phyloP scores from a whole-genome alignment of 2,329 filamentous ascomycete species.

The Aureobasidium sp. region DNA sequence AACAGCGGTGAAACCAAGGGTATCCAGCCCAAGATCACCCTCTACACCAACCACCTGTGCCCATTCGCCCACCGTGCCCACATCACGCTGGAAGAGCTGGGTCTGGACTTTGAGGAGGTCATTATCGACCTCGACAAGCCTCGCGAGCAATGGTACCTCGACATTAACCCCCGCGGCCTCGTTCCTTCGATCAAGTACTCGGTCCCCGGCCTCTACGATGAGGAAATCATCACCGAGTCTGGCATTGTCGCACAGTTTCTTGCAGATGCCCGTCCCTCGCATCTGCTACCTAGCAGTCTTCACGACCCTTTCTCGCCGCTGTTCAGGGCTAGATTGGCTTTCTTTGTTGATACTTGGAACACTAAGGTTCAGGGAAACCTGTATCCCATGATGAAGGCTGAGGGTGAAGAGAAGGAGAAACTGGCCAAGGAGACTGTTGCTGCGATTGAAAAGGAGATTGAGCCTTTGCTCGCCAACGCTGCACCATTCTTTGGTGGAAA shows the following conservation, averaged over 20 bases:
- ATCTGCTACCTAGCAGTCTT: conserved; percentile 53
- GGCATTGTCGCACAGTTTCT: conserved; percentile 66
- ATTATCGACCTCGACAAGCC: conserved; percentile 62
- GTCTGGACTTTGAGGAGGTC: conserved; percentile 33
- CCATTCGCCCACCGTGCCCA: conserved; percentile 67
- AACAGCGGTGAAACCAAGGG: conserved; percentile 23
- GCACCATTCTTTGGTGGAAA: conserved; percentile 41
- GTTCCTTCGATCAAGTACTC: conserved; percentile 65
- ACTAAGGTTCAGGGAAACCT: conserved; percentile 51
- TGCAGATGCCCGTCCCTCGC: conserved; percentile 61
- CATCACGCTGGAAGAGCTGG: conserved; percentile 28
- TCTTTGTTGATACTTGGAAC: conserved; percentile 66
- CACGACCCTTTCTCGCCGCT: conserved; percentile 50
- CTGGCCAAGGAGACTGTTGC: conserved; percentile 47
- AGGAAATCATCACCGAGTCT: conserved; percentile 65
- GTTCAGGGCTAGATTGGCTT: conserved; percentile 57
- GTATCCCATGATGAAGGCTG: conserved; percentile 43
- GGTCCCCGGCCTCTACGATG: conserved; percentile 34
- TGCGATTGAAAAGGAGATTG: conserved; percentile 61
- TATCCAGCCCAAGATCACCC: conserved; percentile 46
- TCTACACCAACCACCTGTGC: conserved; percentile 65
- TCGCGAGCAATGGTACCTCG: conserved; percentile 65
- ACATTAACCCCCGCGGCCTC: conserved; percentile 69
- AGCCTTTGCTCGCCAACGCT: conserved; percentile 55
- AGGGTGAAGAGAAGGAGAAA: conserved; percentile 44